Conservation (phyloP, 306 rosid genomes). For the Sophora flavescens region DNA sequence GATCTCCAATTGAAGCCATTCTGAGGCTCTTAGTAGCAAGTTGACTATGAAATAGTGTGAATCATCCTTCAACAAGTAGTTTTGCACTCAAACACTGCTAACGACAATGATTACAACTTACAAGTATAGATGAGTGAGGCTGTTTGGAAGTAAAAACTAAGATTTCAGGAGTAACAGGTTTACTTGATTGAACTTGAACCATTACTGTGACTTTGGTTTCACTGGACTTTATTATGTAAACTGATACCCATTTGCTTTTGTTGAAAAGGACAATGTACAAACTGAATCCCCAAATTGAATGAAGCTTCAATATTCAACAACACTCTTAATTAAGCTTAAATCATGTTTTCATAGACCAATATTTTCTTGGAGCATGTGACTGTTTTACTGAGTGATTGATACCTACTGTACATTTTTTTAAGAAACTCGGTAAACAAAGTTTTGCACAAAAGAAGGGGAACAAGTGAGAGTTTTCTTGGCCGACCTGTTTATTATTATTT, state of each 20-base stretch:
- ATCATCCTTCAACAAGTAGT: neutral
- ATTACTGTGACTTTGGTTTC: conserved; percentile 17
- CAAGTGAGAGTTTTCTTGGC: conserved; percentile 8
- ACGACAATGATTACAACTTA: neutral
- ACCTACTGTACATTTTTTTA: neutral
- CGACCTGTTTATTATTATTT: conserved; percentile 11
- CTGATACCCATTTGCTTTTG: too few relatives aligned
- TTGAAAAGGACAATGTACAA: too few relatives aligned
- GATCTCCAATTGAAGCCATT: conserved; percentile 7
- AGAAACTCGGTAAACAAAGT: too few relatives aligned
- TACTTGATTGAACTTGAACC: conserved; percentile 20
- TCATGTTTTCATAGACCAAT: too few relatives aligned
- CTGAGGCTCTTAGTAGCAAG: neutral
- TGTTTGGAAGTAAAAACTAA: conserved; percentile 8
- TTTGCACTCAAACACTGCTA: conserved; percentile 7
- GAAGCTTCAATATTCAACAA: too few relatives aligned
- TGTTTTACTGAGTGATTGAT: neutral
- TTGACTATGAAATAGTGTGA: conserved; percentile 6
- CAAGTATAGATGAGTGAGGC: neutral
- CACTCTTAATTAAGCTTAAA: too few relatives aligned
- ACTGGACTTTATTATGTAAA: neutral
- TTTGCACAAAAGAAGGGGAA: neutral
- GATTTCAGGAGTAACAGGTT: conserved; percentile 9
- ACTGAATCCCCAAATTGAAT: too few relatives aligned
- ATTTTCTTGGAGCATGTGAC: neutral